Evolutionary conservation across 805 yeast genomes (phyloP).

Genomic region (Lipomyces japonicus): DNA sequence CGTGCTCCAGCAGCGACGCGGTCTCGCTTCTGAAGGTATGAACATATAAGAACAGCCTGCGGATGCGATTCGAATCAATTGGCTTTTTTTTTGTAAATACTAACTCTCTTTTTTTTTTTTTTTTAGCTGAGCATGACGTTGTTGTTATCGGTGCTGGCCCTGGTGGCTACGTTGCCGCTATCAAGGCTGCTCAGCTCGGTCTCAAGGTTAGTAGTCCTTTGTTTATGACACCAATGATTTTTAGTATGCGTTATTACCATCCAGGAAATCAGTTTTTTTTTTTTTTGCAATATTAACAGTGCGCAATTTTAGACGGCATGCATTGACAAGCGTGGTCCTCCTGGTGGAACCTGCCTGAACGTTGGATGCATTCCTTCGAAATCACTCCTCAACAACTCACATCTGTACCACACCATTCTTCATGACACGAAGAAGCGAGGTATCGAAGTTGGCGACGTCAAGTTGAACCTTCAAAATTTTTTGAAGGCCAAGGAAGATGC

Average conservation of each 20-base stretch:
- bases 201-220: constrained; percentile 42
- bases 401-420: constrained; percentile 80
- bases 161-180: constrained; percentile 99
- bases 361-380: constrained; percentile 99
- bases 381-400: constrained; percentile 91
- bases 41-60: not conserved
- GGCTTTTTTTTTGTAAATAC: not conserved
- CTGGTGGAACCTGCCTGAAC: constrained; percentile 98
- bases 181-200: constrained; percentile 96
- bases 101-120: not conserved
- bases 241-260: too few relatives aligned
- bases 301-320: constrained; percentile 63
- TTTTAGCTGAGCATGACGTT: constrained; percentile 63
- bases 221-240: too few relatives aligned
- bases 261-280: too few relatives aligned
- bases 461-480: constrained; percentile 69
- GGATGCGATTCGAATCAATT: not conserved
- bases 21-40: constrained; percentile 26
- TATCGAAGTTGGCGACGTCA: constrained; percentile 69
- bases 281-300: too few relatives aligned
- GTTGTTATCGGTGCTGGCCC: constrained; percentile 99
- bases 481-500: constrained; percentile 90
- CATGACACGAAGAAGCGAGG: constrained; percentile 86
- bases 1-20: too few relatives aligned
- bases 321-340: constrained; percentile 90